These are phyloP conservation scores for Talaromyces adpressus DNA, from an alignment of 495 filamentous ascomycete genomes.

Conservation along the genomic window DNA sequence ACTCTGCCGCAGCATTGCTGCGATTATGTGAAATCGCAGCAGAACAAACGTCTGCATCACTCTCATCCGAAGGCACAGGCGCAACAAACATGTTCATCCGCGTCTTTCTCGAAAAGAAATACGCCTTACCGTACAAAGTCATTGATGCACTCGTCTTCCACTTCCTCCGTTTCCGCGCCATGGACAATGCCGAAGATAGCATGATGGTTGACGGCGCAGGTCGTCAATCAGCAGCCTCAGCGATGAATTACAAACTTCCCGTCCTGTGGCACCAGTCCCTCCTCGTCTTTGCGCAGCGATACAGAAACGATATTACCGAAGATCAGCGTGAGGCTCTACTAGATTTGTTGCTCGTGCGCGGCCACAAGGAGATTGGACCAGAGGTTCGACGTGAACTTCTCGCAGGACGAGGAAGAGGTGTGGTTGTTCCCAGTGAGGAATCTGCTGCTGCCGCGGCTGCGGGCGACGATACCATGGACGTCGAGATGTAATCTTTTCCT, in stretches of 20 bases:
- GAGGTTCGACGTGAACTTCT: slow-evolving; percentile 88
- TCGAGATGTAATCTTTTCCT: slow-evolving; percentile 25
- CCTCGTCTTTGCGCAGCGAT: slow-evolving; percentile 86
- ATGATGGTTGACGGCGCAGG: slow-evolving; percentile 24
- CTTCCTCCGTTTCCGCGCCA: slow-evolving; percentile 77
- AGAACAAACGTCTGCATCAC: slow-evolving; percentile 66
- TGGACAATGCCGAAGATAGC: slow-evolving; percentile 39
- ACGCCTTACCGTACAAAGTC: slow-evolving; percentile 90
- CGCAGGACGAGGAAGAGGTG: slow-evolving; percentile 80
- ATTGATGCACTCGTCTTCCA: slow-evolving; percentile 94
- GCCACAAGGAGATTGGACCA: slow-evolving; percentile 82
- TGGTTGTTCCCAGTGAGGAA: slow-evolving; percentile 53
- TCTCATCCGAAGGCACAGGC: slow-evolving; percentile 65
- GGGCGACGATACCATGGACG: slow-evolving; percentile 90
- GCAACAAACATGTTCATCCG: slow-evolving; percentile 91
- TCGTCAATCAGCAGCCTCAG: slow-evolving; percentile 21
- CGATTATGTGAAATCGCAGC: slow-evolving; percentile 89
- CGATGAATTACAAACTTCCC: slow-evolving; percentile 57
- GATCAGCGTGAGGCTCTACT: slow-evolving; percentile 88
- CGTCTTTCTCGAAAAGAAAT: slow-evolving; percentile 89
- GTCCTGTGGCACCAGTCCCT: slow-evolving; percentile 89
- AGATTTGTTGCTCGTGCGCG: slow-evolving; percentile 78
- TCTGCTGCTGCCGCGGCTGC: slow-evolving; percentile 50
- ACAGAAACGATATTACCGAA: slow-evolving; percentile 87
- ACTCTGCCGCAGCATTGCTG: slow-evolving; percentile 87